phyloP scores from a whole-genome alignment of 352 stramenopile species.

The Peronospora destructor region DNA sequence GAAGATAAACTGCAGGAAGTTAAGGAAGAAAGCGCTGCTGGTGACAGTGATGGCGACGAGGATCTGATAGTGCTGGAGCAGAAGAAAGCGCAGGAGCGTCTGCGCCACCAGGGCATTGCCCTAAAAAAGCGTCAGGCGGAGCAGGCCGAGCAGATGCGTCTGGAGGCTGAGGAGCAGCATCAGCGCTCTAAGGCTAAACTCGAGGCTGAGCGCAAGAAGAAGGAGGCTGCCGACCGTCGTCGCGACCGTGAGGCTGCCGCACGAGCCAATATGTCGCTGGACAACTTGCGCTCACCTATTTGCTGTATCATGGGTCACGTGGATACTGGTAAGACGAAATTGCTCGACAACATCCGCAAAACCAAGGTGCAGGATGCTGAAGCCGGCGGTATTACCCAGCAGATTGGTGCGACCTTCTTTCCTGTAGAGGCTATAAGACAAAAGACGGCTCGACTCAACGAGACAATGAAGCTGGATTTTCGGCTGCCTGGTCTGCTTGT shows the following conservation, averaged over 20 bases:
- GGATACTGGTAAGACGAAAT: constrained; percentile 98
- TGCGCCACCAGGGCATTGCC: constrained; percentile 88
- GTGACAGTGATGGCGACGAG: constrained; percentile 82
- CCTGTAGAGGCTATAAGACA: constrained; percentile 88
- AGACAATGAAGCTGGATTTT: constrained; percentile 84
- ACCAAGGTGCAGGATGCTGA: constrained; percentile 96
- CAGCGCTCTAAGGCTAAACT: constrained; percentile 79
- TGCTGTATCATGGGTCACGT: constrained; percentile 99
- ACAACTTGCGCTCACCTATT: constrained; percentile 97
- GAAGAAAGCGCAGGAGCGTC: constrained; percentile 89
- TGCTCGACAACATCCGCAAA: constrained; percentile 99
- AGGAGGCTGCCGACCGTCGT: constrained; percentile 63
- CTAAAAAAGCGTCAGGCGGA: constrained; percentile 93
- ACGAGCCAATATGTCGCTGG: constrained; percentile 79
- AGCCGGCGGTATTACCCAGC: constrained; percentile 97
- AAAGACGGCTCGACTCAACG: constrained; percentile 70
- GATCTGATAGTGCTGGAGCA: constrained; percentile 92
- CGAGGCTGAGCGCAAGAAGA: constrained; percentile 81
- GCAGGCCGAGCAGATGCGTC: constrained; percentile 56
- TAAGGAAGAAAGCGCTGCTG: constrained; percentile 28
- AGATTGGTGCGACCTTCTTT: constrained; percentile 95
- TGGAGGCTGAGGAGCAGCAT: constrained; percentile 54
- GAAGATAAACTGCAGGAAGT: constrained; percentile 70
- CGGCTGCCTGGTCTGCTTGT: constrained; percentile 90
- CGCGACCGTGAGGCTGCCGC: constrained; percentile 65